Percentiles rank a stretch among this genome's conserved stretches.
phyloP scores from a whole-genome alignment of 495 filamentous ascomycete genomes.

The Xylaria acuta region DNA sequence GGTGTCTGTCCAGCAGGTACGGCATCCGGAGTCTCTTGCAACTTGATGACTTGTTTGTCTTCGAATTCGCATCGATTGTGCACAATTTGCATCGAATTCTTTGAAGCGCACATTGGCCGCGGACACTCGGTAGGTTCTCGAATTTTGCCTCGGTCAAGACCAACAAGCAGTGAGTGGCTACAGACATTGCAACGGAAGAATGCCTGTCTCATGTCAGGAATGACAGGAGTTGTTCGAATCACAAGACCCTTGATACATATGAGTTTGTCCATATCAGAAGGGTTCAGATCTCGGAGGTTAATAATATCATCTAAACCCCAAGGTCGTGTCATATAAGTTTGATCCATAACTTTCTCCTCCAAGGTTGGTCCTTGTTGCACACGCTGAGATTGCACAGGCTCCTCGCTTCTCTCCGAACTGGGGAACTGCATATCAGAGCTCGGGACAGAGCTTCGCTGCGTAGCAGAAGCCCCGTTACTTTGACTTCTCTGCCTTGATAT shows the following conservation, averaged over 20 bases:
- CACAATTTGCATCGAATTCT: slow-evolving; percentile 96
- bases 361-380: slow-evolving; percentile 44
- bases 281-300: slow-evolving; percentile 95
- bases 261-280: slow-evolving; percentile 94
- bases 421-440: slow-evolving; percentile 79
- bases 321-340: slow-evolving; percentile 82
- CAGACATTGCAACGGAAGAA: slow-evolving; percentile 96
- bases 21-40: slow-evolving; percentile 95
- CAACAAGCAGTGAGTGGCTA: slow-evolving; percentile 86
- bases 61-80: slow-evolving; percentile 95
- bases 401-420: slow-evolving; percentile 71
- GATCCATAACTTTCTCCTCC: slow-evolving; percentile 69
- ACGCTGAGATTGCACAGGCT: slow-evolving; percentile 45
- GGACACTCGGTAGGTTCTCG: slow-evolving; percentile 92
- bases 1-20: slow-evolving; percentile 96
- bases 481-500: slow-evolving; percentile 71
- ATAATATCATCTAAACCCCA: slow-evolving; percentile 86
- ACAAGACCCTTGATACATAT: slow-evolving; percentile 96
- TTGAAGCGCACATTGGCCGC: slow-evolving; percentile 77
- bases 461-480: slow-evolving; percentile 55
- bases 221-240: slow-evolving; percentile 93
- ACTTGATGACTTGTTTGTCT: slow-evolving; percentile 98
- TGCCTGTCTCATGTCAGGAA: slow-evolving; percentile 94
- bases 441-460: slow-evolving; percentile 44
- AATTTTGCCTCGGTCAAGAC: slow-evolving; percentile 94